Evolutionary conservation across 768 basidiomycete genomes (phyloP).

Genomic region (Gymnopilus dilepis): DNA sequence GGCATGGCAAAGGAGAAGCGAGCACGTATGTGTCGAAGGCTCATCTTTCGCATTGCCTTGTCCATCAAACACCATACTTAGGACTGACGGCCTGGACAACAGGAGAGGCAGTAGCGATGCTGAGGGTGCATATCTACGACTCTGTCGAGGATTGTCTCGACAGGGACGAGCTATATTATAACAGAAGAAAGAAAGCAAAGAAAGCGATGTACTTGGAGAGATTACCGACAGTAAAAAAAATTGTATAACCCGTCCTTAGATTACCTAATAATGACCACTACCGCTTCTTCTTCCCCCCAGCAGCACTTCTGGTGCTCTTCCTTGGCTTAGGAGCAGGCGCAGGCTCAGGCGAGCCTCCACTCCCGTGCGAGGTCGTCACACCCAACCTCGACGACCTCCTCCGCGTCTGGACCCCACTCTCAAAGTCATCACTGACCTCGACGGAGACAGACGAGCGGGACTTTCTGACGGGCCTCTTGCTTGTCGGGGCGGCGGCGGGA

Average conservation of each 20-base stretch:
- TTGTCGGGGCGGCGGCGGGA: constrained; percentile 15
- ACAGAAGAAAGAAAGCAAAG: background rate
- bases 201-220: background rate
- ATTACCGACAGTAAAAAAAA: constrained; percentile 2
- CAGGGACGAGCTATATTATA: no score
- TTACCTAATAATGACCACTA: constrained; percentile 11
- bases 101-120: no score
- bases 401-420: constrained; percentile 40
- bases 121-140: no score
- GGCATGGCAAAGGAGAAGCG: no score
- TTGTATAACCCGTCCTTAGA: background rate
- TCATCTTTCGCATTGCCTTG: no score
- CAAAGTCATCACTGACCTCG: constrained; percentile 39
- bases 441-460: constrained; percentile 35
- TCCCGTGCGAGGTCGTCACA: constrained; percentile 23
- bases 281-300: constrained; percentile 25
- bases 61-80: no score
- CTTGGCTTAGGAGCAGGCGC: constrained; percentile 25
- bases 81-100: no score
- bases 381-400: constrained; percentile 49
- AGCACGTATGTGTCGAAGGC: no score
- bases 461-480: constrained; percentile 24
- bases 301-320: constrained; percentile 19
- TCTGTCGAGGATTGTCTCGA: background rate
- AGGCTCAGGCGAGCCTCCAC: constrained; percentile 32